Evolutionary conservation across 1,139 yeast genomes (phyloP).

Genomic region (Protomyces inundatus): DNA sequence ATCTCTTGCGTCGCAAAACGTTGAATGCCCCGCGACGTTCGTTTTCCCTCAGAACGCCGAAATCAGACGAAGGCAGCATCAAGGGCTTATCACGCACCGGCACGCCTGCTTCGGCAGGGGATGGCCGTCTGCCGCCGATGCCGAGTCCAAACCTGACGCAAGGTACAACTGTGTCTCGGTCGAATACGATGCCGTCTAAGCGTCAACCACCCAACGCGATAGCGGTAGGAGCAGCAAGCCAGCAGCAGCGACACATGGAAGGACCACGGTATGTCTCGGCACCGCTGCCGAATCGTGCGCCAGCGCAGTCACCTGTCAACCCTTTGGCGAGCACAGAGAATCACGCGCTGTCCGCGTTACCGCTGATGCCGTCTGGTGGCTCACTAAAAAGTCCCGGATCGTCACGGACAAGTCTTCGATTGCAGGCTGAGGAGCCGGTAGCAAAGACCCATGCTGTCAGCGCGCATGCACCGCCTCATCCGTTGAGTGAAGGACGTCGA

Average conservation of each 20-base stretch:
- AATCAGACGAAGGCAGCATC: neutral
- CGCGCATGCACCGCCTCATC: neutral
- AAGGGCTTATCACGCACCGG: neutral
- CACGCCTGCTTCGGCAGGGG: neutral
- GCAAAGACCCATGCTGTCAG: no score
- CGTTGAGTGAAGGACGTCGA: neutral
- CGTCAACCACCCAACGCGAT: conserved; percentile 3
- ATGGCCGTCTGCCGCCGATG: neutral
- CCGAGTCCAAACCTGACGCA: neutral
- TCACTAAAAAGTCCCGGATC: neutral
- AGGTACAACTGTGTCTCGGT: neutral
- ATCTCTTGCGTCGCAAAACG: conserved; percentile 5
- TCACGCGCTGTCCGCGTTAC: neutral
- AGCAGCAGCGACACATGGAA: conserved; percentile 3
- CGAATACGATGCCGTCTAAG: conserved; percentile 18
- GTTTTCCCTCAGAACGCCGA: neutral
- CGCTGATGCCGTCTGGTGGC: neutral
- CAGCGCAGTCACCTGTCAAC: neutral
- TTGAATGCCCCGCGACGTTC: conserved; percentile 6
- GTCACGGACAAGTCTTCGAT: neutral
- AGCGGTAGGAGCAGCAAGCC: neutral
- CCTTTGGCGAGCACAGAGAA: neutral
- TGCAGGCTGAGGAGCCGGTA: neutral
- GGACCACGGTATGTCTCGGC: neutral
- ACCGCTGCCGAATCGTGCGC: neutral